These are phyloP conservation scores for Potentilla sterilis DNA, from an alignment of 306 rosid species.

Conservation along the genomic window DNA sequence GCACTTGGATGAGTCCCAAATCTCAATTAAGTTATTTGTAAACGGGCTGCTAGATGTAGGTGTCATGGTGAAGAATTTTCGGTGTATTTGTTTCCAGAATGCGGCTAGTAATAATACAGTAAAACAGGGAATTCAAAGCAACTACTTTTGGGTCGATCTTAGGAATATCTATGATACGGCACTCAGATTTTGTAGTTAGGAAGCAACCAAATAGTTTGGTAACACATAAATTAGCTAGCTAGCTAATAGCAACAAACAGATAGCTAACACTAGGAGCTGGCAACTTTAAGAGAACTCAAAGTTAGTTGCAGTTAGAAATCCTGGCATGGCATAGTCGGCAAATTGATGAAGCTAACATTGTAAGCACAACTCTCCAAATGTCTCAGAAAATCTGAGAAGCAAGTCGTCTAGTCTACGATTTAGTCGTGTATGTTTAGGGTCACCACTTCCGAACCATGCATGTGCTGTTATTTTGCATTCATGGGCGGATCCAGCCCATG, in stretches of 20 bases:
- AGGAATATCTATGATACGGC: not conserved
- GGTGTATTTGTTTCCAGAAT: not conserved
- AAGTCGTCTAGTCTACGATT: not conserved
- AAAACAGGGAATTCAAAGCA: not conserved
- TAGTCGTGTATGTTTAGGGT: no score
- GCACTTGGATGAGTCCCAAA: no score
- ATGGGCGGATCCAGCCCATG: no score
- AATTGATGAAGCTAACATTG: not conserved
- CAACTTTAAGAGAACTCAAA: conserved; percentile 2
- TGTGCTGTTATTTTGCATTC: not conserved
- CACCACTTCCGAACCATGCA: not conserved
- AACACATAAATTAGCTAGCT: not conserved
- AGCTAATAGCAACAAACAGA: not conserved
- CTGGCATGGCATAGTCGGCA: not conserved
- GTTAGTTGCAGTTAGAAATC: not conserved
- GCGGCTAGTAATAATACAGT: not conserved
- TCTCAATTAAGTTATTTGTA: not conserved
- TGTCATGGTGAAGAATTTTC: not conserved
- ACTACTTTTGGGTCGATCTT: not conserved
- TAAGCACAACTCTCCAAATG: not conserved
- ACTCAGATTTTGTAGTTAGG: conserved; percentile 11
- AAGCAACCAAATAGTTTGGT: conserved; percentile 6
- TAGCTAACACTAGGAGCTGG: conserved; percentile 2
- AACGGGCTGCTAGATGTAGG: not conserved
- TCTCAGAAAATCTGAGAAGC: not conserved